A percentile compares a stretch with the other conserved stretches of the same genome.
Conservation (phyloP, 345 rosid species). For the Eutrema heterophyllum region DNA sequence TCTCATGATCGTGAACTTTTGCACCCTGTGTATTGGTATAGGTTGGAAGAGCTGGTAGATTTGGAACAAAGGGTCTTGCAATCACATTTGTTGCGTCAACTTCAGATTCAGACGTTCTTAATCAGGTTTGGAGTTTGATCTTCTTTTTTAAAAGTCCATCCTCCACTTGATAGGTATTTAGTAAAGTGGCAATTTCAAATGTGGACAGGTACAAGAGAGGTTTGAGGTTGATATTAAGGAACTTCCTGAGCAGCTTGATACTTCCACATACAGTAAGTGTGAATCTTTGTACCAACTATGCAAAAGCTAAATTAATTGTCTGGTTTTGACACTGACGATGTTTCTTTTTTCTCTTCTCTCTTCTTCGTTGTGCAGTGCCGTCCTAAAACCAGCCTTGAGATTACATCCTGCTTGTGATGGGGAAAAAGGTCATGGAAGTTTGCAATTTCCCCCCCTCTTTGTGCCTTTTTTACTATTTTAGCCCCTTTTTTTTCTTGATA, state of each 20-base stretch:
- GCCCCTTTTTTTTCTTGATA: neutral
- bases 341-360: no score
- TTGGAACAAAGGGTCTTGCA: conserved; percentile 98
- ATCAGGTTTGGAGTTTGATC: conserved; percentile 54
- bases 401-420: neutral
- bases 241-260: conserved; percentile 94
- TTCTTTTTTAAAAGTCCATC: neutral
- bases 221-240: conserved; percentile 96
- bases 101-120: conserved; percentile 84
- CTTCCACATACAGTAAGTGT: conserved; percentile 79
- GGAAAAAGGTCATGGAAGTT: neutral
- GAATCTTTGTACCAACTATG: neutral
- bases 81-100: conserved; percentile 93
- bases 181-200: neutral
- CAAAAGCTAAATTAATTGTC: neutral
- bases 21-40: conserved; percentile 8
- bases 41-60: conserved; percentile 99
- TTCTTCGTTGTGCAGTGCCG: no score
- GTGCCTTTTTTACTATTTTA: neutral
- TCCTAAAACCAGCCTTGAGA: neutral
- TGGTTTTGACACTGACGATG: neutral
- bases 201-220: conserved; percentile 75
- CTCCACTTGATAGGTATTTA: neutral
- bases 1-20: neutral
- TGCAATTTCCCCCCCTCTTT: neutral